Evolutionary conservation across 345 rosid genomes (phyloP).

Genomic region (Combretum micranthum): DNA sequence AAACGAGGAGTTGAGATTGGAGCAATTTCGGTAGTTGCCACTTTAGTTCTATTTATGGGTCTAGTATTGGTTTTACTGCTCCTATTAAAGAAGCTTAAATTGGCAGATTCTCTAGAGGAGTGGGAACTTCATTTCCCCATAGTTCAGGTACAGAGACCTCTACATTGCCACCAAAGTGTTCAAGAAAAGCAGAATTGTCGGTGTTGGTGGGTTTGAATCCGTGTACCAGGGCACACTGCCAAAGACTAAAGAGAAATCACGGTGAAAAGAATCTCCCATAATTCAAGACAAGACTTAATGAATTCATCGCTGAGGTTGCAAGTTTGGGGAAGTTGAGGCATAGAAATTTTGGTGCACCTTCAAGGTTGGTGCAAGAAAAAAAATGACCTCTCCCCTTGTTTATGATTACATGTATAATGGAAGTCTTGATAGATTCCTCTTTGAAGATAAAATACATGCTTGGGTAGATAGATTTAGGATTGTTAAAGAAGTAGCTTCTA

Average conservation of each 20-base stretch:
- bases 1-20: conserved; percentile 14
- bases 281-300: conserved; percentile 64
- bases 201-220: conserved; percentile 62
- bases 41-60: conserved; percentile 12
- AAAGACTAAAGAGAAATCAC: conserved; percentile 34
- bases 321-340: conserved; percentile 64
- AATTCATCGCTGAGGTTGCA: conserved; percentile 65
- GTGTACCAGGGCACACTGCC: conserved; percentile 59
- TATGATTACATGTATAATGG: conserved; percentile 67
- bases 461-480: conserved; percentile 67
- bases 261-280: conserved; percentile 51
- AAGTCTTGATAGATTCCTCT: conserved; percentile 38
- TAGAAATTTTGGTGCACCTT: conserved; percentile 57
- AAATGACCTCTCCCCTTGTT: conserved; percentile 50
- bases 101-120: conserved; percentile 35
- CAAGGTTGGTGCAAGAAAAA: conserved; percentile 69
- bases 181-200: conserved; percentile 51
- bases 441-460: conserved; percentile 14
- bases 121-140: conserved; percentile 79
- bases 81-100: conserved; percentile 3
- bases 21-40: conserved; percentile 26
- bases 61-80: conserved; percentile 21
- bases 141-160: conserved; percentile 49
- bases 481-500: conserved; percentile 56
- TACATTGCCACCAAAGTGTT: conserved; percentile 57